Base-by-base conservation (phyloP, 169 alveolate genomes). In the Plasmodium knowlesi region DNA sequence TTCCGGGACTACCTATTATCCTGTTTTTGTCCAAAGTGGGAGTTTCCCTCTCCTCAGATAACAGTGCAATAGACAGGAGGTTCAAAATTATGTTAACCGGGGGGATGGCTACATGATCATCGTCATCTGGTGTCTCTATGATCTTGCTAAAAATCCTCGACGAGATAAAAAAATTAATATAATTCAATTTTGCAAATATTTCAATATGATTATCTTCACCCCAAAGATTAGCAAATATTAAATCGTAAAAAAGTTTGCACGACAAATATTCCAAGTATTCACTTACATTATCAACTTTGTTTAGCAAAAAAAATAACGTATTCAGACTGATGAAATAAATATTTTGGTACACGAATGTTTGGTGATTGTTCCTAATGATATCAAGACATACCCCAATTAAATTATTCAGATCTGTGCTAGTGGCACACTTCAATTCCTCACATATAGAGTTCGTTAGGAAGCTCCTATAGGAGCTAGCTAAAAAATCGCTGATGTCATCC, bases 401-500 rank as follows among this genome's bases (percentile, higher is more conserved):
- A 30, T 14, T 3, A 41, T 53, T 76, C 22, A 73, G 22, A n/a
- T 50, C 78, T 10, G 57, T 70, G 28, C 57, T 84, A 50, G 46
- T 73, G n/a, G 28, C 14, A 32, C 34, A 74, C 25, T 85, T 85
- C 50, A 85, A 70, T 73, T 85, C 93, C 74, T 67, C 84, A 74
- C 61, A 53, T 85, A 85, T 85, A 76, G 46, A 74, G 8, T 85
- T 73, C 19, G 79, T 85, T 85, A 85, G 70, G 80, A 85, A 85
- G 57, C 80, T n/a, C 41, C 39, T 85, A 39, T 85, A 85, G 8
- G 93, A 74, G 32, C 93, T 85, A 16, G 84, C 85, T 37, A 85
- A 74, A 73, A 46, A 85, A 73, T 85, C 93, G 79, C 93, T 85
- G 22, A 85, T 9, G 79, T 85, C 93, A 46, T 85, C 93, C 79